A percentile compares a stretch with the other conserved stretches of the same genome.
These are phyloP conservation scores for Hyaloscypha variabilis DNA, from an alignment of 495 filamentous ascomycete genomes.

Conservation along the genomic window DNA sequence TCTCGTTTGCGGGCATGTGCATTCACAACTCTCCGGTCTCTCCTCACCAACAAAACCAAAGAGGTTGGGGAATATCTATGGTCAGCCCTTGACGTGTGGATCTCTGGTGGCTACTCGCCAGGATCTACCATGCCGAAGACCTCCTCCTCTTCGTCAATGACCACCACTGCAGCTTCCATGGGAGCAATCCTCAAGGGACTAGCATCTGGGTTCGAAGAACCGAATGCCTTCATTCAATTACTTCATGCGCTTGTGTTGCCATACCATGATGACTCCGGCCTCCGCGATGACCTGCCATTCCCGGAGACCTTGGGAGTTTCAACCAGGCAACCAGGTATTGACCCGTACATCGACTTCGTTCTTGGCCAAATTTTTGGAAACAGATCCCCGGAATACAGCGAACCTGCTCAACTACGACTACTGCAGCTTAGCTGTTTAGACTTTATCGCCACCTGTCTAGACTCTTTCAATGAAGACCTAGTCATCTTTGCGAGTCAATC, in stretches of 20 bases:
- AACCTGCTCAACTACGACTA: constrained; percentile 64
- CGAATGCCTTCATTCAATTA: constrained; percentile 77
- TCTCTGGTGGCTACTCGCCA: constrained; percentile 54
- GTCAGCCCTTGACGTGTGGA: constrained; percentile 71
- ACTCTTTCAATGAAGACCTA: constrained; percentile 89
- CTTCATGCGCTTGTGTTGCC: constrained; percentile 70
- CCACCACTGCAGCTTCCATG: constrained; percentile 15
- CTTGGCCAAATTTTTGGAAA: constrained; percentile 71
- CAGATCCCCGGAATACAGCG: constrained; percentile 60
- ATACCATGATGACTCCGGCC: constrained; percentile 51
- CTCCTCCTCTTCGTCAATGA: constrained; percentile 9
- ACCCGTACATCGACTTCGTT: constrained; percentile 89
- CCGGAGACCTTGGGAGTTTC: constrained; percentile 82
- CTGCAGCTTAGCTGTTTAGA: constrained; percentile 77
- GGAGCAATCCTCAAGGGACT: constrained; percentile 46
- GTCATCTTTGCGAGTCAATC: constrained; percentile 79
- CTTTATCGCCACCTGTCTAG: constrained; percentile 73
- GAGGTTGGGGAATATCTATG: constrained; percentile 67
- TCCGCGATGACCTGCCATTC: constrained; percentile 81
- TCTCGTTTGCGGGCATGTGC: constrained; percentile 75
- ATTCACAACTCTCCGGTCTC: constrained; percentile 67
- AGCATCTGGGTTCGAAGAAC: constrained; percentile 72
- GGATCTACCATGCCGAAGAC: constrained; percentile 28
- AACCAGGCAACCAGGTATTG: constrained; percentile 82
- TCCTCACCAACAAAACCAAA: constrained; percentile 66